Evolutionary conservation across 176 grass and related monocot species (phyloP), one percentile per base, ranked within the genome.

Genomic region (Musa acuminata): DNA sequence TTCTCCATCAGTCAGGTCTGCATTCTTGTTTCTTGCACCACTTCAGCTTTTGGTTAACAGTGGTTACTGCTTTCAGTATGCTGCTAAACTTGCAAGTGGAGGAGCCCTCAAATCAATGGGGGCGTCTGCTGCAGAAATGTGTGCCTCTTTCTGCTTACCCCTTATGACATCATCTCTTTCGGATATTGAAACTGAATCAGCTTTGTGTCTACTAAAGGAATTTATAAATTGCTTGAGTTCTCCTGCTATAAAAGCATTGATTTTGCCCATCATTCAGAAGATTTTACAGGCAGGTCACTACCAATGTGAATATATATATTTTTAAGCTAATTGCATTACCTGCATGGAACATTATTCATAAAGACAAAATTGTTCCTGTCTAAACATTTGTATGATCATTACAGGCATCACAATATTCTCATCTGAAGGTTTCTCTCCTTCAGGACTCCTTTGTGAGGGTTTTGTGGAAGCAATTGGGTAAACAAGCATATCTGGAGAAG

Each of bases 211-310:
- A 49, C 81, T 93, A 52, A 90, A 88, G 78, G 94, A 97, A 62
- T 90, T 97, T 77, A 54, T 97, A 24, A 90, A 84, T 78, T 87
- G 87, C 81, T 84, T 97, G 72, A 97, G 67, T 67, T 80, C 71
- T 53, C 80, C 78, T 71, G 87, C 85, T 73, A 81, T 86, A 21
- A 93, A 85, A 76, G 82, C 85, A 67, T 85, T 80, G 66, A 79
- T 97, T 80, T 79, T 97, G 52, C 87, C 76, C 62, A 79, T 89
- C 67, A 88, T 97, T 93, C 90, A 97, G 81, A 97, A 93, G 75
- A 93, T 97, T 82, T 84, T 97, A 87, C 94, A 97, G 94, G 94
- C 90, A 83, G 80, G 93, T 97, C 87, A 75, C 87, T 77, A 85
- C 71, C 72, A 78, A 81, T 69, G 58, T 72, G 62, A 77, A 64